Evolutionary conservation across 768 basidiomycete species (phyloP).

Genomic region (Austroboletus eburneus): DNA sequence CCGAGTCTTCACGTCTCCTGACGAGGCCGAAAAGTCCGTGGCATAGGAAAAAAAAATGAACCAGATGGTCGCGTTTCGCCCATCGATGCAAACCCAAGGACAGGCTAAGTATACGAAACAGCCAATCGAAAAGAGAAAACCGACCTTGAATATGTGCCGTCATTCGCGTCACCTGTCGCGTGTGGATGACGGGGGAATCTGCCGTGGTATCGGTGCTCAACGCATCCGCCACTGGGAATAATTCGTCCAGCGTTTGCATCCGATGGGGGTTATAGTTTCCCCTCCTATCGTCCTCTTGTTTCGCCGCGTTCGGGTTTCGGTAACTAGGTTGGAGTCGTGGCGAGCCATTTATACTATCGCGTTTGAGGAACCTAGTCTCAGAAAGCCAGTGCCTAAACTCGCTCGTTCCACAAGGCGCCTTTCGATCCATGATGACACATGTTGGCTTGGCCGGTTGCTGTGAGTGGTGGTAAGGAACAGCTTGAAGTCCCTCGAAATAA

Average conservation of each 20-base stretch:
- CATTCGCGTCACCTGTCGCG: slow-evolving; percentile 9
- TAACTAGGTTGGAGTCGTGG: slow-evolving; percentile 8
- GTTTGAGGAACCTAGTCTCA: slow-evolving; percentile 25
- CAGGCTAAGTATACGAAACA: slow-evolving; percentile 5
- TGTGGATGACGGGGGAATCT: slow-evolving; percentile 28
- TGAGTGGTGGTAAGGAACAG: slow-evolving; percentile 12
- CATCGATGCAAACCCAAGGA: slow-evolving; percentile 4
- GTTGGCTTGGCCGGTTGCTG: slow-evolving; percentile 12
- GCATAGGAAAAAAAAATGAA: slow-evolving; percentile 11
- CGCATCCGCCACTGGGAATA: slow-evolving; percentile 20
- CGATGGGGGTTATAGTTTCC: slow-evolving; percentile 8
- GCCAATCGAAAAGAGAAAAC: slow-evolving; percentile 7
- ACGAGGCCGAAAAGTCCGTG: slow-evolving; percentile 26
- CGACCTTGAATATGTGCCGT: slow-evolving; percentile 6
- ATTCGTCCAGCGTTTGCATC: slow-evolving; percentile 21
- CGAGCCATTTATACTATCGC: slow-evolving; percentile 11
- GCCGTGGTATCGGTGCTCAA: slow-evolving; percentile 6
- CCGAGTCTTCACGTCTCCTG: slow-evolving; percentile 16
- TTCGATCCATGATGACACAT: slow-evolving; percentile 9
- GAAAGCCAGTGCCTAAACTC: slow-evolving; percentile 32
- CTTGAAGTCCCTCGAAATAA: slow-evolving; percentile 43
- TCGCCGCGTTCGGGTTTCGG: slow-evolving; percentile 14
- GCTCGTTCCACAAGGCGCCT: slow-evolving; percentile 13
- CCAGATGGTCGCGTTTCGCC: slow-evolving; percentile 8
- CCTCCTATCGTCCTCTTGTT: slow-evolving; percentile 8